Percentiles rank a stretch among this genome's conserved stretches.
phyloP scores from a whole-genome alignment of 2,329 filamentous ascomycete species.

The Trichophyton simii region DNA sequence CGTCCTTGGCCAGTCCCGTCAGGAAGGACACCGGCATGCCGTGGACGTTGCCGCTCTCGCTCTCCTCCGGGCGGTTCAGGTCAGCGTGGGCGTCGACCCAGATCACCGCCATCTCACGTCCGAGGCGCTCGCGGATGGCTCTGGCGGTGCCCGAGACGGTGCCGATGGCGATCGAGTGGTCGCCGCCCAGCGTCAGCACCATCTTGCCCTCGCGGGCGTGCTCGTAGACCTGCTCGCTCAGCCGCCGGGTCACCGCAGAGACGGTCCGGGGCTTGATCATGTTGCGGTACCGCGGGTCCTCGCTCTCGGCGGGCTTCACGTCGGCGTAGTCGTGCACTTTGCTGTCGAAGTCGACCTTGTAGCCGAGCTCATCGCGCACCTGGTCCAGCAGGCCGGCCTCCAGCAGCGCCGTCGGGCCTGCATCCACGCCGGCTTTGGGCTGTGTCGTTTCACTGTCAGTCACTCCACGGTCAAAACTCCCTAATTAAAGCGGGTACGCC shows the following conservation, averaged over 20 bases:
- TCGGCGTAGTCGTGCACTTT: constrained; percentile 71
- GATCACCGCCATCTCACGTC: constrained; percentile 79
- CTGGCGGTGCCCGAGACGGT: constrained; percentile 78
- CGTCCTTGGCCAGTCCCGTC: constrained; percentile 68
- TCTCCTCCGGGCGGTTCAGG: constrained; percentile 91
- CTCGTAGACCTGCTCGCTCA: constrained; percentile 74
- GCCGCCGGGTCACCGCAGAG: constrained; percentile 66
- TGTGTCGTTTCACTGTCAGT: constrained; percentile 24
- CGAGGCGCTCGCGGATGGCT: constrained; percentile 69
- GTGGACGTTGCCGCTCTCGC: constrained; percentile 84
- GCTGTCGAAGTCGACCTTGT: constrained; percentile 74
- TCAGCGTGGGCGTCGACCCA: constrained; percentile 98
- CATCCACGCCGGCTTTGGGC: constrained; percentile 86
- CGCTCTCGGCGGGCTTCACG: constrained; percentile 45
- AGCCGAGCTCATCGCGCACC: constrained; percentile 72
- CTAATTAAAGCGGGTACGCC: constrained; percentile 14
- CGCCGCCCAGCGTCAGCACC: constrained; percentile 85
- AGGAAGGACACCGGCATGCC: constrained; percentile 95
- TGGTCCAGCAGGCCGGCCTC: constrained; percentile 74
- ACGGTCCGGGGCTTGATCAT: constrained; percentile 93
- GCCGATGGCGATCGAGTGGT: constrained; percentile 93
- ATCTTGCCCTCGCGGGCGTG: constrained; percentile 74
- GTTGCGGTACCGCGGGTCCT: constrained; percentile 62
- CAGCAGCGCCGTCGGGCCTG: constrained; percentile 77
- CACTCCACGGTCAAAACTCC: neutral